Evolutionary conservation across 2,329 filamentous ascomycete genomes (phyloP).

Genomic region (Berkeleyomyces rouxiae): DNA sequence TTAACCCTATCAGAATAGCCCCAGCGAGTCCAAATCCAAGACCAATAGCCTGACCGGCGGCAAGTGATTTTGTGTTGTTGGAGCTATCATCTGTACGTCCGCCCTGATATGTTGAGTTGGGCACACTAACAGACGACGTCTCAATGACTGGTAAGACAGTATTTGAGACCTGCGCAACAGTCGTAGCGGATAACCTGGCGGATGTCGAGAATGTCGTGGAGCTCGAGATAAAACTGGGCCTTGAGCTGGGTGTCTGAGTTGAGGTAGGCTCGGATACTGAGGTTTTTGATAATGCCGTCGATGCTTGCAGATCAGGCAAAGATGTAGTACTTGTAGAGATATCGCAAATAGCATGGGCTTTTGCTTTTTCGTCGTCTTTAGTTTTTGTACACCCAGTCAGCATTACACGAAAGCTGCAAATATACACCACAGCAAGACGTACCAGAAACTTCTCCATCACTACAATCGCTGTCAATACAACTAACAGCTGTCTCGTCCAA

Average conservation of each 20-base stretch:
- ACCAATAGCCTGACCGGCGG: conserved; percentile 35
- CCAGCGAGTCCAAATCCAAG: conserved; percentile 39
- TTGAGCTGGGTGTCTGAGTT: neutral
- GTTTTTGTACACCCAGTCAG: neutral
- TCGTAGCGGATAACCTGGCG: conserved; percentile 4
- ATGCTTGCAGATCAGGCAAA: neutral
- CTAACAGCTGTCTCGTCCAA: conserved; percentile 2
- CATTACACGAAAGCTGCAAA: neutral
- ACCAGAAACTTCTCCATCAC: conserved; percentile 1
- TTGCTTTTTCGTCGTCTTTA: conserved; percentile 1
- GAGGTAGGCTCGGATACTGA: neutral
- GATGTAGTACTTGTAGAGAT: neutral
- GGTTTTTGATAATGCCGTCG: neutral
- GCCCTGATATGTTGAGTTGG: conserved; percentile 13
- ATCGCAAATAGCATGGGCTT: neutral
- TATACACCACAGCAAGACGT: neutral
- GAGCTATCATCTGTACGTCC: conserved; percentile 9
- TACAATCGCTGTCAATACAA: conserved; percentile 7
- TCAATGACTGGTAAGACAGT: neutral
- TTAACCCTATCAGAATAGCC: conserved; percentile 31
- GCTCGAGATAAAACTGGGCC: neutral
- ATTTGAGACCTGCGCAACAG: neutral
- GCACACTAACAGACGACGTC: conserved; percentile 9
- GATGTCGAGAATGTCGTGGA: conserved; percentile 3
- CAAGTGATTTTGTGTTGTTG: conserved; percentile 17